These are phyloP conservation scores for Erythrophleum ivorense DNA, from an alignment of 331 rosid species.

Conservation along the genomic window DNA sequence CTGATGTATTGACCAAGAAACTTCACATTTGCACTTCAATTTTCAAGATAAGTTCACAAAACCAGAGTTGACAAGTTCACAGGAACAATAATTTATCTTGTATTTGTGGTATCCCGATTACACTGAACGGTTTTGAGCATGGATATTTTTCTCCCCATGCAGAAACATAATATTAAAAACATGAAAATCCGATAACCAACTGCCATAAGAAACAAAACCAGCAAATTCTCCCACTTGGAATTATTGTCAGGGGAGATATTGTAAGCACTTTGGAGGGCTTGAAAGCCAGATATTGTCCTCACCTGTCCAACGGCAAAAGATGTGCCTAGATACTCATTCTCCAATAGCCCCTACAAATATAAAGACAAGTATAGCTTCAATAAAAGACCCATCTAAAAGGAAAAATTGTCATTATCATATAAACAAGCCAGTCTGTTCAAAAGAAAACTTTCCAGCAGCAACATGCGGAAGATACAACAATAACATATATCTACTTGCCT, in stretches of 20 bases:
- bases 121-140: slow-evolving; percentile 56
- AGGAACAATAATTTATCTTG: slow-evolving; percentile 51
- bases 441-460: neutral
- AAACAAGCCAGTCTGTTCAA: slow-evolving; percentile 11
- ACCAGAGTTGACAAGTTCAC: slow-evolving; percentile 28
- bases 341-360: slow-evolving; percentile 78
- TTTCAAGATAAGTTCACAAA: slow-evolving; percentile 41
- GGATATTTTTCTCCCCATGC: slow-evolving; percentile 52
- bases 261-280: slow-evolving; percentile 79
- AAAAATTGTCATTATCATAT: neutral
- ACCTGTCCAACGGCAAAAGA: slow-evolving; percentile 94
- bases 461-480: slow-evolving; percentile 6
- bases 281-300: slow-evolving; percentile 88
- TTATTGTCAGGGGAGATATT: slow-evolving; percentile 65
- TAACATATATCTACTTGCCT: slow-evolving; percentile 59
- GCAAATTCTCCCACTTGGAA: slow-evolving; percentile 89
- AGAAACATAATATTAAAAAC: slow-evolving; percentile 60
- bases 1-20: neutral
- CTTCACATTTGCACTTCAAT: slow-evolving; percentile 40
- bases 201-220: slow-evolving; percentile 90
- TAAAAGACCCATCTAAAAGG: neutral
- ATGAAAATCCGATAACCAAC: slow-evolving; percentile 73
- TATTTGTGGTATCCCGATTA: slow-evolving; percentile 56
- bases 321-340: slow-evolving; percentile 88
- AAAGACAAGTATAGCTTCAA: slow-evolving; percentile 17